A percentile compares a stretch with the other conserved stretches of the same genome.
phyloP scores from a whole-genome alignment of 2,329 filamentous ascomycete genomes.

The Colletotrichum neosansevieriae region DNA sequence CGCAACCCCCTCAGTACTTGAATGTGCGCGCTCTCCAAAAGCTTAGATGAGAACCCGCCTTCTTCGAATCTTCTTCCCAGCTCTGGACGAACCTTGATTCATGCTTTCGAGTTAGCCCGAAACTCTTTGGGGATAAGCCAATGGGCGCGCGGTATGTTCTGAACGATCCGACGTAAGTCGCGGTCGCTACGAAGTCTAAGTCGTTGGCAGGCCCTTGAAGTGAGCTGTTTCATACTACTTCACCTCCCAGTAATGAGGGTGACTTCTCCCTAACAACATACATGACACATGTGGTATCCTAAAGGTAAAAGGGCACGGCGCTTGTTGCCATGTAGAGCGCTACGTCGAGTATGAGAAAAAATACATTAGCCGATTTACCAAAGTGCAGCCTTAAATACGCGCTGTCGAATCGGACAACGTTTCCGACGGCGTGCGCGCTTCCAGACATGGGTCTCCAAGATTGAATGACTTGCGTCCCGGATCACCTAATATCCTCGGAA shows the following conservation, averaged over 20 bases:
- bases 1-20: conserved; percentile 2
- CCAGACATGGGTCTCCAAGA: too few relatives aligned
- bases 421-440: too few relatives aligned
- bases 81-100: neutral
- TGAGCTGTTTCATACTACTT: too few relatives aligned
- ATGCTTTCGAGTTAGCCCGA: neutral
- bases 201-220: neutral
- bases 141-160: neutral
- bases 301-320: conserved; percentile 3
- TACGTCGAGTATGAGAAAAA: too few relatives aligned
- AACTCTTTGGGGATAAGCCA: conserved; percentile 8
- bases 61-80: conserved; percentile 1
- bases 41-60: neutral
- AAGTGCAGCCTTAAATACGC: too few relatives aligned
- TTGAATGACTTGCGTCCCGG: too few relatives aligned
- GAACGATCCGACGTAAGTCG: conserved; percentile 2
- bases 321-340: neutral
- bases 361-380: too few relatives aligned
- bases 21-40: neutral
- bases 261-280: too few relatives aligned
- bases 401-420: too few relatives aligned
- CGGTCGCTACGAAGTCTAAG: conserved; percentile 13
- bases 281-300: neutral
- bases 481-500: too few relatives aligned
- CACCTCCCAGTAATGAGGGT: too few relatives aligned